phyloP scores from a whole-genome alignment of 2,329 filamentous ascomycete genomes.

The Pleochaeta shiraiana region DNA sequence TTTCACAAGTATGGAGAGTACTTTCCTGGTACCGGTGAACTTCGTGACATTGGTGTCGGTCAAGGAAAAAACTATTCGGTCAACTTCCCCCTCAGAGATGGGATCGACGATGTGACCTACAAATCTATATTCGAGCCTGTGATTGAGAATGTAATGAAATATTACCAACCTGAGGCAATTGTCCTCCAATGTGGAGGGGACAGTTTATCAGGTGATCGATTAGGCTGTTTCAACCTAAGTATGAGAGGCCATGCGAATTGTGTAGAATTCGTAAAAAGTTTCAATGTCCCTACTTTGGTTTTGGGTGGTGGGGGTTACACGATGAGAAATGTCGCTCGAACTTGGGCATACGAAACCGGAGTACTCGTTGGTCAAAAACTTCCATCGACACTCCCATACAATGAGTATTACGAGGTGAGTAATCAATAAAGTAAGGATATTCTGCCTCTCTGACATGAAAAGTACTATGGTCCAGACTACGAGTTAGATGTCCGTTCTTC shows the following conservation, averaged over 20 bases:
- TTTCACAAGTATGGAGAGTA: conserved; percentile 97
- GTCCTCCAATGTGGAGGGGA: conserved; percentile 94
- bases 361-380: conserved; percentile 68
- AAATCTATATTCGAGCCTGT: conserved; percentile 82
- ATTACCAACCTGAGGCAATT: conserved; percentile 76
- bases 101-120: conserved; percentile 78
- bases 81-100: conserved; percentile 80
- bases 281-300: conserved; percentile 69
- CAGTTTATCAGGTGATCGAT: conserved; percentile 76
- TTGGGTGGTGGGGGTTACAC: conserved; percentile 94
- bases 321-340: conserved; percentile 87
- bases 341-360: conserved; percentile 94
- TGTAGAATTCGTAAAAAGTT: conserved; percentile 75
- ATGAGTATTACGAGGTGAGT: conserved; percentile 74
- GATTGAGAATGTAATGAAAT: conserved; percentile 66
- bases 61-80: conserved; percentile 75
- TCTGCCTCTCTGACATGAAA: conserved; percentile 10
- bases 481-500: conserved; percentile 74
- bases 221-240: conserved; percentile 95
- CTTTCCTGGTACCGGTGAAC: conserved; percentile 79
- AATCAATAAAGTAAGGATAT: conserved; percentile 21
- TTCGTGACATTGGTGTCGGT: conserved; percentile 70
- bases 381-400: conserved; percentile 69
- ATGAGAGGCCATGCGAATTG: conserved; percentile 93
- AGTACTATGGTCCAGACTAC: conserved; percentile 86